These are phyloP conservation scores for Cadophora sp. DNA, from an alignment of 2,329 filamentous ascomycete genomes.

Conservation along the genomic window DNA sequence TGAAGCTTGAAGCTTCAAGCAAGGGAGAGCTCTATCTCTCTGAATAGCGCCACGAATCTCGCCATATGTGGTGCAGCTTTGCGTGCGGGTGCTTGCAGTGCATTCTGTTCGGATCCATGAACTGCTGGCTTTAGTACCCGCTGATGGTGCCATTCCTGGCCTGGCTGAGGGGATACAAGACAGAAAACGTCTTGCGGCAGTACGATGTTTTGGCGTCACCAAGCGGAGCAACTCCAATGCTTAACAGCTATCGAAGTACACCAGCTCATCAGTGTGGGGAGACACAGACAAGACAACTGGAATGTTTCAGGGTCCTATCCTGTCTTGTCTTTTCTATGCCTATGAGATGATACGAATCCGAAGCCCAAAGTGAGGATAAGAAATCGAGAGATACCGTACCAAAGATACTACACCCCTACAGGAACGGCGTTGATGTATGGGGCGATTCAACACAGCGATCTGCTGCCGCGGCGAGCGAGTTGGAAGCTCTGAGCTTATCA, in stretches of 20 bases:
- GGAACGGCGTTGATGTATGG: neutral
- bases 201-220: neutral
- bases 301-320: slow-evolving; percentile 14
- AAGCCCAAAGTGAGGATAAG: neutral
- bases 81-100: neutral
- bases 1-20: slow-evolving; percentile 1
- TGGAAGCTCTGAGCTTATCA: slow-evolving; percentile 31
- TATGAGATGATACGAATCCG: neutral
- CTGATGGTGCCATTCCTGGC: neutral
- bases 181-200: neutral
- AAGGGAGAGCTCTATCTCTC: neutral
- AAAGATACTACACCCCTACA: neutral
- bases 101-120: neutral
- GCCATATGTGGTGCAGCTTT: neutral
- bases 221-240: neutral
- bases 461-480: slow-evolving; percentile 24
- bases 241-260: neutral
- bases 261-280: neutral
- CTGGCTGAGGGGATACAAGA: neutral
- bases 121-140: neutral
- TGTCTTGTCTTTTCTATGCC: neutral
- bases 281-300: neutral
- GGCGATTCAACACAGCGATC: slow-evolving; percentile 1
- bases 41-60: neutral
- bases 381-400: neutral